These are phyloP conservation scores for Leishmania aethiopica DNA, from an alignment of 208 protist genomes.

Conservation along the genomic window DNA sequence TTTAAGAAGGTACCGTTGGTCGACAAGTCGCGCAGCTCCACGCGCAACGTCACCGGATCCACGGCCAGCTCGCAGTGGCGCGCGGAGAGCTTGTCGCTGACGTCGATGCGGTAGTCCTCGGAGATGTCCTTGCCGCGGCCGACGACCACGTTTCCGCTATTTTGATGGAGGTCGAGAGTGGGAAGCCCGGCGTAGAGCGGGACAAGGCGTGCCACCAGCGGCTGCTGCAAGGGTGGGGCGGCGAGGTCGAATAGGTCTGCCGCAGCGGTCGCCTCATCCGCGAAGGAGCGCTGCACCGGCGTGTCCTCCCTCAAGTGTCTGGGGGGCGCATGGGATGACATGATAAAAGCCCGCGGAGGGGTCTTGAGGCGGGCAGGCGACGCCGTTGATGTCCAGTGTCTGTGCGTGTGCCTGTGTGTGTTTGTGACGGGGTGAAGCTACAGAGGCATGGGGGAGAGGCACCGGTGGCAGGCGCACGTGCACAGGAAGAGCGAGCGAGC, in stretches of 20 bases:
- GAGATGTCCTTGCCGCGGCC: conserved; percentile 75
- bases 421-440: not conserved
- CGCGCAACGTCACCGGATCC: conserved; percentile 50
- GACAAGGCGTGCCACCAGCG: conserved; percentile 76
- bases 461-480: not conserved
- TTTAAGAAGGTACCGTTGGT: conserved; percentile 88
- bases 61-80: conserved; percentile 75
- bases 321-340: not conserved
- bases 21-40: conserved; percentile 66
- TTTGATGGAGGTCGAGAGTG: conserved; percentile 43
- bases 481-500: not conserved
- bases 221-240: conserved; percentile 62
- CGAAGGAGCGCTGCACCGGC: conserved; percentile 13
- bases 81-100: conserved; percentile 52
- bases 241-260: conserved; percentile 81
- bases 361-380: not conserved
- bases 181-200: conserved; percentile 30
- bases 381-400: not conserved
- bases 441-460: not conserved
- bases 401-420: conserved; percentile 10
- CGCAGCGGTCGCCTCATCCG: conserved; percentile 25
- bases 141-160: conserved; percentile 46
- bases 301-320: conserved; percentile 4
- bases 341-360: not conserved
- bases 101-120: conserved; percentile 60